A percentile compares a stretch with the other conserved stretches of the same genome.
Conservation (phyloP, 164 flowering plant genomes). For the Dillenia turbinata region DNA sequence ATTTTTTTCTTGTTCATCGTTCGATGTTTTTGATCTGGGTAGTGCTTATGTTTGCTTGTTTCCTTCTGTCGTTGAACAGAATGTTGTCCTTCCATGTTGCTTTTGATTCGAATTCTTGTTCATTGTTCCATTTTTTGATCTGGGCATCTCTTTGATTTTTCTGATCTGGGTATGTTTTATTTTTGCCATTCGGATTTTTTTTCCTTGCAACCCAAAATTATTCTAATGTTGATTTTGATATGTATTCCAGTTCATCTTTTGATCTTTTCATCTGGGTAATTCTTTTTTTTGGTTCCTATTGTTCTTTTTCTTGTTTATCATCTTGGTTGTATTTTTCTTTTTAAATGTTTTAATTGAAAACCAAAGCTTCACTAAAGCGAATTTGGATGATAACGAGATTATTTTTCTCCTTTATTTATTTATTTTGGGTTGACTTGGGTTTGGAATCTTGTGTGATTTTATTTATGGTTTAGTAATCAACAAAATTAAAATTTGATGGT, state of each 20-base stretch:
- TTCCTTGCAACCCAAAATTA: neutral
- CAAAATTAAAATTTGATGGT: too few species aligned
- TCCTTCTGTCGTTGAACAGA: neutral
- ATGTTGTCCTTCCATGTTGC: neutral
- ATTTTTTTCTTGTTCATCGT: neutral
- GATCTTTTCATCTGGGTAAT: neutral
- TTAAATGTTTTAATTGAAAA: neutral
- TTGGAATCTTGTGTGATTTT: too few species aligned
- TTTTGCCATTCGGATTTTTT: slow-evolving; percentile 4
- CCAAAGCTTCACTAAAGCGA: neutral
- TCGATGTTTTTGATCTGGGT: neutral
- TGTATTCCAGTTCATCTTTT: neutral
- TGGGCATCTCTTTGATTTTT: neutral
- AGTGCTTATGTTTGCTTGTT: neutral
- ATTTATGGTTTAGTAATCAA: too few species aligned
- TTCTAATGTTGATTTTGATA: too few species aligned
- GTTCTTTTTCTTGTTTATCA: neutral
- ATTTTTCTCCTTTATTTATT: neutral
- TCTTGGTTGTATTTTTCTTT: neutral
- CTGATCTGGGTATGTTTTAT: slow-evolving; percentile 1
- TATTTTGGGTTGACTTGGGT: too few species aligned
- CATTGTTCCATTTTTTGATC: neutral
- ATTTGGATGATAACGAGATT: neutral
- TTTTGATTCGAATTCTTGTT: neutral
- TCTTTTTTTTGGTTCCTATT: neutral